These are phyloP conservation scores for Candida jianshihensis DNA, from an alignment of 805 yeast species.

Conservation along the genomic window DNA sequence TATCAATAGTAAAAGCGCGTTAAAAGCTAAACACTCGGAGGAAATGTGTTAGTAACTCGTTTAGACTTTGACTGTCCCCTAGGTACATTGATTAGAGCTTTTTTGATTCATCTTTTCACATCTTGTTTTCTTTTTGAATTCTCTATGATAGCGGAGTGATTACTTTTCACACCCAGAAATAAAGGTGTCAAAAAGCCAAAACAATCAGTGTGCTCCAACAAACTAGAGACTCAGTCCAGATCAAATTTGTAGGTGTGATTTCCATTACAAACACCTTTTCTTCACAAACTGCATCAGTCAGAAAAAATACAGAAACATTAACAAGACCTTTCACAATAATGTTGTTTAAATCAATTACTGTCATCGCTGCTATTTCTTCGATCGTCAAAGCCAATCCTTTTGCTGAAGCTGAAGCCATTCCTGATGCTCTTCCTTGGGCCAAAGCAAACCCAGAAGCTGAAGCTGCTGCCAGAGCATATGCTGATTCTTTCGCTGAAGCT, in stretches of 20 bases:
- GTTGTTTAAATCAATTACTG: constrained; percentile 1
- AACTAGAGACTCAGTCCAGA: too few relatives aligned
- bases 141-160: not conserved
- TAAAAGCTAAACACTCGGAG: too few relatives aligned
- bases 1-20: too few relatives aligned
- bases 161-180: not conserved
- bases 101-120: too few relatives aligned
- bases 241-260: too few relatives aligned
- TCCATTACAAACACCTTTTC: too few relatives aligned
- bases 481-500: constrained; percentile 17
- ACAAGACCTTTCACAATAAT: not conserved
- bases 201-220: too few relatives aligned
- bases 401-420: constrained; percentile 12
- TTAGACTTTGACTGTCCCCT: too few relatives aligned
- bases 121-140: not conserved
- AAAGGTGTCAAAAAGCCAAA: not conserved
- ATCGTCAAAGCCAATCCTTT: not conserved
- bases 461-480: constrained; percentile 16
- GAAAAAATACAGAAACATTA: too few relatives aligned
- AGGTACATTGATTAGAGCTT: too few relatives aligned
- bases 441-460: constrained; percentile 13
- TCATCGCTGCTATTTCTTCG: constrained; percentile 12
- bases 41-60: too few relatives aligned
- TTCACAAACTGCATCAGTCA: too few relatives aligned
- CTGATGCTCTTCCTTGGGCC: constrained; percentile 14